A percentile compares a stretch with the other conserved stretches of the same genome.
These are phyloP conservation scores for Cryptococcus sp. DNA, from an alignment of 1,284 basidiomycete species.

Conservation along the genomic window DNA sequence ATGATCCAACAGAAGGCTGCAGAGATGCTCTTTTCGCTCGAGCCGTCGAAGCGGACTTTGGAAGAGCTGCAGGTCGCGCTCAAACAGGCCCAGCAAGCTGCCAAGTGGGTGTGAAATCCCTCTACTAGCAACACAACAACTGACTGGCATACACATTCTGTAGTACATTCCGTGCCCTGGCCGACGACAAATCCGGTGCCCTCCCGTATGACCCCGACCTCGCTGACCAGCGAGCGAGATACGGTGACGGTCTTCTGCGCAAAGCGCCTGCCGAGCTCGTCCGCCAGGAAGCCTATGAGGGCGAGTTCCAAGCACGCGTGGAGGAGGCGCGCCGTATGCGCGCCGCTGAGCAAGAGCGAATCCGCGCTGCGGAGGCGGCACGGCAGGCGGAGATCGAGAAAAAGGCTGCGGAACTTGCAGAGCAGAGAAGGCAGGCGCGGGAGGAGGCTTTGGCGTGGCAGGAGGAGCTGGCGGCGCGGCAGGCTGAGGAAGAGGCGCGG, in stretches of 20 bases:
- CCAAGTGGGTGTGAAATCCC: slow-evolving; percentile 61
- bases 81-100: slow-evolving; percentile 78
- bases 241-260: slow-evolving; percentile 77
- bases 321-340: slow-evolving; percentile 61
- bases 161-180: slow-evolving; percentile 77
- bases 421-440: slow-evolving; percentile 67
- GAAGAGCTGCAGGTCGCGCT: slow-evolving; percentile 74
- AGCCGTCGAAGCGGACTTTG: slow-evolving; percentile 69
- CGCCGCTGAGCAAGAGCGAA: slow-evolving; percentile 47
- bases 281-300: slow-evolving; percentile 70
- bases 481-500: slow-evolving; percentile 49
- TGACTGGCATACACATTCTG: not conserved
- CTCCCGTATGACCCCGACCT: slow-evolving; percentile 83
- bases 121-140: not conserved
- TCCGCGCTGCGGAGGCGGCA: slow-evolving; percentile 43
- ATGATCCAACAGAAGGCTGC: slow-evolving; percentile 94
- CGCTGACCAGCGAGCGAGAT: slow-evolving; percentile 80
- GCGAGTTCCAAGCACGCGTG: slow-evolving; percentile 65
- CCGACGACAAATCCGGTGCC: slow-evolving; percentile 63
- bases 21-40: slow-evolving; percentile 74
- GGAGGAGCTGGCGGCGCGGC: slow-evolving; percentile 46
- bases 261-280: slow-evolving; percentile 72
- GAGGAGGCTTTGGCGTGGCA: slow-evolving; percentile 65
- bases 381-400: slow-evolving; percentile 52
- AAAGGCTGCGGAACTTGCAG: slow-evolving; percentile 66